These are phyloP conservation scores for Cutaneotrichosporon mucoides DNA, from an alignment of 1,284 basidiomycete genomes.

Conservation along the genomic window DNA sequence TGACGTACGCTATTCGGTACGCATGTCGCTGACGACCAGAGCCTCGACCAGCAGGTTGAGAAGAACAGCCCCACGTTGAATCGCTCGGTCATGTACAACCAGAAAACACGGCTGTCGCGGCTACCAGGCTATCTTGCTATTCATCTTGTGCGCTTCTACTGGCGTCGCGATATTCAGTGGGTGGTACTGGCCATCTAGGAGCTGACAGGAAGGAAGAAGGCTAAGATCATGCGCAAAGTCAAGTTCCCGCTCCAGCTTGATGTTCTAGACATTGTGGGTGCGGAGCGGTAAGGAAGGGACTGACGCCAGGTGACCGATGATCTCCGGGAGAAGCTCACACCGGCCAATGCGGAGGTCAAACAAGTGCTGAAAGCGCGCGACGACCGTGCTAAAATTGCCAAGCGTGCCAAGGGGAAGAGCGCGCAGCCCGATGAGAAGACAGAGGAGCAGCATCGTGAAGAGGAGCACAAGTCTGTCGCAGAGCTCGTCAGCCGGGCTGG, in stretches of 20 bases:
- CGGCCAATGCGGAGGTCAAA: slow-evolving; percentile 67
- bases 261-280: slow-evolving; percentile 63
- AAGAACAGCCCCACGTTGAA: slow-evolving; percentile 77
- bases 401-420: slow-evolving; percentile 58
- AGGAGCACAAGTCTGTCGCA: slow-evolving; percentile 39
- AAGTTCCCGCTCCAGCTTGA: slow-evolving; percentile 82
- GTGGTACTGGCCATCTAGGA: background rate
- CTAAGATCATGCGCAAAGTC: slow-evolving; percentile 86
- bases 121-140: slow-evolving; percentile 61
- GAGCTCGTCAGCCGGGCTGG: slow-evolving; percentile 27
- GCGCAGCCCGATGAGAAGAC: slow-evolving; percentile 12
- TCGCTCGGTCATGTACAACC: slow-evolving; percentile 77
- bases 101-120: slow-evolving; percentile 74
- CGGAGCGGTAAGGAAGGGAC: no score
- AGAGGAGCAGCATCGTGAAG: slow-evolving; percentile 44
- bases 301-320: slow-evolving; percentile 58
- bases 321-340: slow-evolving; percentile 65
- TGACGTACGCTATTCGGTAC: slow-evolving; percentile 57
- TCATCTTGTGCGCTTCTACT: slow-evolving; percentile 73
- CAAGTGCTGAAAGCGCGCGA: slow-evolving; percentile 75
- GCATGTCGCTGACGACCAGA: slow-evolving; percentile 50
- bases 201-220: slow-evolving; percentile 58
- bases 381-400: slow-evolving; percentile 78
- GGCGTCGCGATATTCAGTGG: slow-evolving; percentile 68
- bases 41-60: slow-evolving; percentile 77